Conservation (phyloP, 768 basidiomycete genomes). For the Trichaptum fuscoviolaceum region DNA sequence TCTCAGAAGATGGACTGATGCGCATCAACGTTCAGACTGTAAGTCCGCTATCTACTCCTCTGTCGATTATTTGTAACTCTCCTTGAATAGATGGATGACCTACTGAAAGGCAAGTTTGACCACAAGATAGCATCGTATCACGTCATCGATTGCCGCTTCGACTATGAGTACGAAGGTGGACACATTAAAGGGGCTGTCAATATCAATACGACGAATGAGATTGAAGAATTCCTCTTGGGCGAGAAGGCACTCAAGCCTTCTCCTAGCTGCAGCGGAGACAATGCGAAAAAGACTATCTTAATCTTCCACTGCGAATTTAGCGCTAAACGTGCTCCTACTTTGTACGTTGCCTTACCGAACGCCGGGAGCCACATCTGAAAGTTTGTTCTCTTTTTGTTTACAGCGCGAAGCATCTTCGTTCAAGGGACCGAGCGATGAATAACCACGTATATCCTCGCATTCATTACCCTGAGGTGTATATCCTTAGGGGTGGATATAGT, state of each 20-base stretch:
- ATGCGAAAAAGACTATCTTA: constrained; percentile 70
- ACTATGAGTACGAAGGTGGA: constrained; percentile 92
- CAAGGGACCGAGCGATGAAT: constrained; percentile 85
- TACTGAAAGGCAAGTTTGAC: constrained; percentile 73
- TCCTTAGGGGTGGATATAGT: constrained; percentile 95
- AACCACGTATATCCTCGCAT: constrained; percentile 87
- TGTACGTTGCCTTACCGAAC: constrained; percentile 48
- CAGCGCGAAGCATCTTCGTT: constrained; percentile 91
- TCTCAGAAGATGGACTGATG: constrained; percentile 94
- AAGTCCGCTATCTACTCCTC: constrained; percentile 24
- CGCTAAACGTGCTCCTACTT: constrained; percentile 90
- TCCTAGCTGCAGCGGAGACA: constrained; percentile 72
- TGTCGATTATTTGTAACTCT: constrained; percentile 12
- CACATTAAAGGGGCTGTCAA: constrained; percentile 92
- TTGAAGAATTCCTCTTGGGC: constrained; percentile 79
- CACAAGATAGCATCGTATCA: constrained; percentile 62
- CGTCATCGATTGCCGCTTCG: constrained; percentile 95
- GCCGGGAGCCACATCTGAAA: neutral
- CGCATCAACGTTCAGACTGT: constrained; percentile 80
- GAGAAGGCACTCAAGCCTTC: constrained; percentile 47
- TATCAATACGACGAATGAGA: constrained; percentile 71
- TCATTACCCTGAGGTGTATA: constrained; percentile 94
- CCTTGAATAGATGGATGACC: constrained; percentile 56
- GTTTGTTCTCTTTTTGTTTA: neutral
- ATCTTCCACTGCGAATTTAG: constrained; percentile 99